Evolutionary conservation across 441 rosid species (phyloP).

Genomic region (Manihot esculenta): DNA sequence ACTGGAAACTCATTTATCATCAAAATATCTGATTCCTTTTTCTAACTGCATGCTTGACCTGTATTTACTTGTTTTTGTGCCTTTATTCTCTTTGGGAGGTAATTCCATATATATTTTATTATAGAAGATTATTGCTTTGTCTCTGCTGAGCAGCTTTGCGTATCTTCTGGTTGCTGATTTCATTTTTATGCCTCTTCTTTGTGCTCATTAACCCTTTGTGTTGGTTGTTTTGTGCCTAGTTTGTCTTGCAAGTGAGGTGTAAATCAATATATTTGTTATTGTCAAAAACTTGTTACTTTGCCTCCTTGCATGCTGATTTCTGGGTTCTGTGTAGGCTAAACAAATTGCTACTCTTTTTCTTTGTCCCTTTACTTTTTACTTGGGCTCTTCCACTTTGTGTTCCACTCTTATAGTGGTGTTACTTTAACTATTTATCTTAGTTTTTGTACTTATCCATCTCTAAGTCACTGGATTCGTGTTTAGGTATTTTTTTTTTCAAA

Average conservation of each 20-base stretch:
- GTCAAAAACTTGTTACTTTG: too few species aligned
- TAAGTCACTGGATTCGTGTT: neutral
- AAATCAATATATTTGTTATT: too few species aligned
- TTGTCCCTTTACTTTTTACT: neutral
- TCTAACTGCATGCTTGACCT: neutral
- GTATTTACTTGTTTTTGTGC: neutral
- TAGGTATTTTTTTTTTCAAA: neutral
- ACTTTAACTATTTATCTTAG: neutral
- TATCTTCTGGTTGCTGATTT: constrained; percentile 1
- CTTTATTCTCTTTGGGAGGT: neutral
- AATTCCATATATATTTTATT: neutral
- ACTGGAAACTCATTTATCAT: neutral
- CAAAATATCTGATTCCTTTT: neutral
- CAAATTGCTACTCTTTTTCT: neutral
- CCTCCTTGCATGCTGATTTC: neutral
- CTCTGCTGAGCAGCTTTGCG: neutral
- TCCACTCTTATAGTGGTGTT: neutral
- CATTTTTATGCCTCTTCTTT: neutral
- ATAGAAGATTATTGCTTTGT: neutral
- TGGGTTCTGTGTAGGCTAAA: neutral
- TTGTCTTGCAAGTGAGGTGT: too few species aligned
- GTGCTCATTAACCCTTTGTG: too few species aligned
- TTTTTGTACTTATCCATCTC: neutral
- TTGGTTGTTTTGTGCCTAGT: too few species aligned
- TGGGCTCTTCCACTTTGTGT: neutral